Base-by-base conservation (phyloP, 495 filamentous ascomycete species). In the Filosporella fistucella region DNA sequence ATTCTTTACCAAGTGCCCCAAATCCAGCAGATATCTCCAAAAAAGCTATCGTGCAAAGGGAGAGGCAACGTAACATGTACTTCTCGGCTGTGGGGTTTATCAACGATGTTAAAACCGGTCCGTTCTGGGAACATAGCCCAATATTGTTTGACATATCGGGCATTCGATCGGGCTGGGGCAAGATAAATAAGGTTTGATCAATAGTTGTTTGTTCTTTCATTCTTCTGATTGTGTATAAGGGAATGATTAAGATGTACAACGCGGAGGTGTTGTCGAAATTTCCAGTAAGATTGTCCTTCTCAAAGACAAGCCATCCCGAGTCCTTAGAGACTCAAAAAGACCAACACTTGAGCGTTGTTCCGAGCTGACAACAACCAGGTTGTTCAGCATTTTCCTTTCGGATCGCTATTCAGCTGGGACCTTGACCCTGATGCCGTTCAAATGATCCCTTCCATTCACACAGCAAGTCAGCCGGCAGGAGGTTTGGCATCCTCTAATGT, bases 11-110 rank as follows among this genome's bases (percentile, higher is more conserved):
- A 10, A 71, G 78, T 46, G 80, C 89, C 1, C 89, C 91, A 1
- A 75, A 83, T 38, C 82, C 90, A 1, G 63, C 66, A 5, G 79
- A 80, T 46, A 77, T 96, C 4, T 71, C 77, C 10, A 90, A 89
- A 53, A 57, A 69, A 2, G 67, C 65, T 20, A 63, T 79, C 13
- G 90, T 95, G 23, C 74, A 86, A 34, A 67, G 74, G 33, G 80
- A 90, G 61, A 72, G 88, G 43, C 70, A 72, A 42, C 69, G 57
- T 12, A 96, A 96, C 63, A 78, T 99, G 72, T 99, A 99, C 64
- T 99, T 96, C 71, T 84, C 83, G n/a, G 94, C 93, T n/a, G 77
- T 99, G 52, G 91, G 88, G 8, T 99, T 99, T 68, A 96, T 99
- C 59, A 85, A 96, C 62, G 94, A 97, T 68, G 93, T 99, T 42